Conservation (phyloP, 129 eudicot species). For the Erigeron canadensis region DNA sequence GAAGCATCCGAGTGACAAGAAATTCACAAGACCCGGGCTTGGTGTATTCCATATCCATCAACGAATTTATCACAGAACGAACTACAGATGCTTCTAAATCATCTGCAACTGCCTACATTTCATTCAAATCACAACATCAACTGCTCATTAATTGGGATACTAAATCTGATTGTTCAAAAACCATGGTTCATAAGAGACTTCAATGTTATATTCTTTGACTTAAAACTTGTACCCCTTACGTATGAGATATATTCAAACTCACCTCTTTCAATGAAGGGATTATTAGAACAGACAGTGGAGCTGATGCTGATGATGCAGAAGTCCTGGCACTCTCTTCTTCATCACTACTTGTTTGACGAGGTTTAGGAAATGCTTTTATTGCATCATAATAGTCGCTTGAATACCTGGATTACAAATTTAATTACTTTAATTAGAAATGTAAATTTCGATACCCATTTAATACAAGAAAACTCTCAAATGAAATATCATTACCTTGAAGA, state of each 20-base stretch:
- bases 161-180: background rate
- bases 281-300: slow-evolving; percentile 65
- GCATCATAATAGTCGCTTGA: slow-evolving; percentile 73
- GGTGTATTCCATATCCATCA: slow-evolving; percentile 68
- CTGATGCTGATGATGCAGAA: slow-evolving; percentile 55
- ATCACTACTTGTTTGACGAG: slow-evolving; percentile 60
- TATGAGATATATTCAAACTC: slow-evolving; percentile 3
- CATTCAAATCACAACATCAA: background rate
- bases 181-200: background rate
- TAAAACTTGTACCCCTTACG: background rate
- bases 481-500: slow-evolving; percentile 53
- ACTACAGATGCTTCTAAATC: slow-evolving; percentile 64
- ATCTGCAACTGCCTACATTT: slow-evolving; percentile 61
- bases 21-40: slow-evolving; percentile 84
- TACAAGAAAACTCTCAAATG: background rate
- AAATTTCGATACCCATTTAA: background rate
- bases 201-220: too few relatives aligned
- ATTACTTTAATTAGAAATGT: background rate
- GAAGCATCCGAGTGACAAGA: slow-evolving; percentile 72
- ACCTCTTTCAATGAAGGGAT: slow-evolving; percentile 93
- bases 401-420: slow-evolving; percentile 36
- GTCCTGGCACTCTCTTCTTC: slow-evolving; percentile 66
- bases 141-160: background rate
- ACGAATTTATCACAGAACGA: slow-evolving; percentile 57
- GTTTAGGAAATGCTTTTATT: slow-evolving; percentile 63